Conservation (phyloP, 1,284 basidiomycete genomes). For the Cutaneotrichosporon sp. region DNA sequence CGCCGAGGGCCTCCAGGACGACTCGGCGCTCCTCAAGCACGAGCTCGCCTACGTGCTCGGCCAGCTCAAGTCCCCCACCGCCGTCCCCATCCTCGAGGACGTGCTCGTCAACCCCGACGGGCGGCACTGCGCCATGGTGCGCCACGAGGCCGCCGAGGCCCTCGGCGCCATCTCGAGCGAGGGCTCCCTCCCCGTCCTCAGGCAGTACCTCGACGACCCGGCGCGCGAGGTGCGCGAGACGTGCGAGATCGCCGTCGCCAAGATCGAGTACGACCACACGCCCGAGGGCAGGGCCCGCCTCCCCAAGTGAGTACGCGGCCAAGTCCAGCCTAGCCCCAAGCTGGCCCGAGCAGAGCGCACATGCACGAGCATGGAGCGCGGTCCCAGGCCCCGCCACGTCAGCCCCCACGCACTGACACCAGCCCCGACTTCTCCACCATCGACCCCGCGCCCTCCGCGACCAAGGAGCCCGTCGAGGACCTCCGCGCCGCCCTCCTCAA, state of each 20-base stretch:
- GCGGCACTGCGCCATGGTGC: constrained; percentile 76
- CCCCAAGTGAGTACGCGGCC: constrained; percentile 46
- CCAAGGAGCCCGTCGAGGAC: constrained; percentile 47
- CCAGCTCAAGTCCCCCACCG: constrained; percentile 75
- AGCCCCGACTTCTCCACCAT: constrained; percentile 78
- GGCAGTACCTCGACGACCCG: constrained; percentile 70
- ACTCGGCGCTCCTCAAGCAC: constrained; percentile 91
- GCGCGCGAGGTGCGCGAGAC: constrained; percentile 90
- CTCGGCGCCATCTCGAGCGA: constrained; percentile 88
- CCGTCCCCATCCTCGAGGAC: constrained; percentile 74
- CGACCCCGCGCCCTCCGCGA: constrained; percentile 80
- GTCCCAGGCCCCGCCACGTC: neutral
- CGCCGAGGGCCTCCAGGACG: constrained; percentile 79
- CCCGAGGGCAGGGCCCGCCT: constrained; percentile 51
- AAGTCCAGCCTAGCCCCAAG: too few species aligned
- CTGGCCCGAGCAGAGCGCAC: neutral
- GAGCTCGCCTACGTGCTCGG: constrained; percentile 97
- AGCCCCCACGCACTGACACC: constrained; percentile 11
- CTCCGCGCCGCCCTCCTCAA: constrained; percentile 72
- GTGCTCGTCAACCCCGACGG: constrained; percentile 68
- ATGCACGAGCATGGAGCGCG: neutral
- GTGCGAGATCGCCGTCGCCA: constrained; percentile 93
- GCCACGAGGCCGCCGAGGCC: constrained; percentile 99
- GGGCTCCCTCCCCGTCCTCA: constrained; percentile 69
- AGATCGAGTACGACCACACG: constrained; percentile 87